Evolutionary conservation across 2,329 filamentous ascomycete genomes (phyloP).

Genomic region (Gaeumannomyces tritici): DNA sequence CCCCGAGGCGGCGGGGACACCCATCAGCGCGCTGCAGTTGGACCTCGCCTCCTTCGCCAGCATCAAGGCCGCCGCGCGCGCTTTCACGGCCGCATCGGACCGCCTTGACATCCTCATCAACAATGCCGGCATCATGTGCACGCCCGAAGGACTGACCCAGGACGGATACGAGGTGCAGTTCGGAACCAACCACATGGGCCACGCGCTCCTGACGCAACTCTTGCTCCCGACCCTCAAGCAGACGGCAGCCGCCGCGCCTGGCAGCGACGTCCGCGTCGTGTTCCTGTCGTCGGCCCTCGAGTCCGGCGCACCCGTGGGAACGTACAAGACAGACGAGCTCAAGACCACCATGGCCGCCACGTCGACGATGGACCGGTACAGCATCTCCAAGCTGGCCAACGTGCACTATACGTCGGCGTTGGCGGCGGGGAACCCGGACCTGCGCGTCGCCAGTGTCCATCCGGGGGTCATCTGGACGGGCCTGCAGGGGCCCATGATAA

Average conservation of each 20-base stretch:
- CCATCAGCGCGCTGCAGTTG: constrained; percentile 25
- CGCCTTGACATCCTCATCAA: constrained; percentile 34
- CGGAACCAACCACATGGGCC: constrained; percentile 36
- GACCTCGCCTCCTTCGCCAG: constrained; percentile 34
- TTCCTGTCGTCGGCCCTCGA: constrained; percentile 11
- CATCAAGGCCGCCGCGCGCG: constrained; percentile 27
- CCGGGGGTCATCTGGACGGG: constrained; percentile 19
- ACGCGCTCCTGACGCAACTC: constrained; percentile 29
- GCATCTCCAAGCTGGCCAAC: constrained; percentile 24
- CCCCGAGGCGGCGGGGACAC: constrained; percentile 14
- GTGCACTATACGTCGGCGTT: constrained; percentile 18
- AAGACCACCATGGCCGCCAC: constrained; percentile 2
- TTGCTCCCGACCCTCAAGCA: constrained; percentile 17
- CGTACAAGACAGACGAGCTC: constrained; percentile 3
- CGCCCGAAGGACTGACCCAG: constrained; percentile 21
- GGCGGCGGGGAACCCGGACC: constrained; percentile 14
- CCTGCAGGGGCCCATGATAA: background rate
- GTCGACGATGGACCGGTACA: constrained; percentile 15
- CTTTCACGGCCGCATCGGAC: constrained; percentile 19
- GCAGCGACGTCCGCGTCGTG: constrained; percentile 15
- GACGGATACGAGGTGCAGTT: constrained; percentile 38
- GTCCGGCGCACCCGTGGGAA: constrained; percentile 6
- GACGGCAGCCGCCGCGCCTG: constrained; percentile 7
- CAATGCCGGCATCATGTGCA: constrained; percentile 35
- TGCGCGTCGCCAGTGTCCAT: constrained; percentile 16